phyloP scores from a whole-genome alignment of 108 stramenopile genomes.

The Nitzschia palea region DNA sequence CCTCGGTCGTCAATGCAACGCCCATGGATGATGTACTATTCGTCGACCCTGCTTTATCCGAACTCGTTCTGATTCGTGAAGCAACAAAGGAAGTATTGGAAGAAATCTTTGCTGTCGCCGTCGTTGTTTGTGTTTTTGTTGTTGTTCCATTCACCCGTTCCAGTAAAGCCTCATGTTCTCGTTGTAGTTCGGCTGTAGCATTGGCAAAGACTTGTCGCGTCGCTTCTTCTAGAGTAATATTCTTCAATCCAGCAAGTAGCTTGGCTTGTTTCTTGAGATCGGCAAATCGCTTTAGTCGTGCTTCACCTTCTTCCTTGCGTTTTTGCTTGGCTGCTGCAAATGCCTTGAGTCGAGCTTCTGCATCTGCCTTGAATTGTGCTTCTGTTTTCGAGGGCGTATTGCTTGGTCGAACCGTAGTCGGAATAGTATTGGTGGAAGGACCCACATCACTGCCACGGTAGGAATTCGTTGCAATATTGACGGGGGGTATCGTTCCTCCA shows the following conservation, averaged over 20 bases:
- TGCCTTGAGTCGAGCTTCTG: not conserved
- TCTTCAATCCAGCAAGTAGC: not conserved
- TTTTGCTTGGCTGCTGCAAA: not conserved
- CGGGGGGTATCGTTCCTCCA: not conserved
- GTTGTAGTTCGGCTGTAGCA: not conserved
- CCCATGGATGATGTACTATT: no score
- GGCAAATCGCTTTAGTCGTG: not conserved
- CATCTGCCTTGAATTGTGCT: slow-evolving; percentile 2
- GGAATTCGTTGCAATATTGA: not conserved
- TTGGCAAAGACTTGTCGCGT: not conserved
- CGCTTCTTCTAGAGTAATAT: slow-evolving; percentile 1
- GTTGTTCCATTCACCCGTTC: not conserved
- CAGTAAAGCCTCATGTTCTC: not conserved
- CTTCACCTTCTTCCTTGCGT: not conserved
- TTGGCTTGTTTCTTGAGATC: not conserved
- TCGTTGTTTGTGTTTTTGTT: no score
- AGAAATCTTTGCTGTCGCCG: no score
- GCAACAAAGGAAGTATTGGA: not conserved
- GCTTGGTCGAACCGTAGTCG: not conserved
- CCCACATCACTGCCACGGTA: not conserved
- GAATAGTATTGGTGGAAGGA: not conserved
- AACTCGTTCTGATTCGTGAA: no score
- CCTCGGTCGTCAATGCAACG: not conserved
- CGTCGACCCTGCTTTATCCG: no score
- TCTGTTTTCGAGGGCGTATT: not conserved